Evolutionary conservation across 306 rosid species (phyloP).

Genomic region (Dalbergia oliveri): DNA sequence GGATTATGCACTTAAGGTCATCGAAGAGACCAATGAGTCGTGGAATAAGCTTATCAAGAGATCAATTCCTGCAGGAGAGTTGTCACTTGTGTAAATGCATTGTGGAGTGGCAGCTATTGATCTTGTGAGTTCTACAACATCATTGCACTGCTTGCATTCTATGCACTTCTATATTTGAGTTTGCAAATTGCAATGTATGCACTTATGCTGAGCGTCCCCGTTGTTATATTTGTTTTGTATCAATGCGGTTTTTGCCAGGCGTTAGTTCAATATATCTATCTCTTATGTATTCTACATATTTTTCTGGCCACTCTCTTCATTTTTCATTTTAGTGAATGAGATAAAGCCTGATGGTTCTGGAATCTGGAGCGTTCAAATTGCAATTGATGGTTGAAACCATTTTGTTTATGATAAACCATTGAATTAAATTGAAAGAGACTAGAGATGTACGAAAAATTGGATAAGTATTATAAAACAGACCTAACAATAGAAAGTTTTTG

Average conservation of each 20-base stretch:
- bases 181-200: not conserved
- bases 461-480: not conserved
- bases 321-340: not conserved
- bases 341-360: not conserved
- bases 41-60: conserved; percentile 93
- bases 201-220: conserved; percentile 26
- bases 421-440: not conserved
- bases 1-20: conserved; percentile 85
- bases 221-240: conserved; percentile 20
- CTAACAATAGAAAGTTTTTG: no score
- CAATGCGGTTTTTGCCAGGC: conserved; percentile 20
- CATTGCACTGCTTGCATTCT: conserved; percentile 18
- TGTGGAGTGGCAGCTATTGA: conserved; percentile 17
- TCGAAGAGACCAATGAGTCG: conserved; percentile 81
- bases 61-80: conserved; percentile 82
- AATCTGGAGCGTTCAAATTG: not conserved
- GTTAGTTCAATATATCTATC: conserved; percentile 38
- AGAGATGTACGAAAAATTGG: not conserved
- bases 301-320: not conserved
- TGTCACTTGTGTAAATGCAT: conserved; percentile 70
- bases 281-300: not conserved
- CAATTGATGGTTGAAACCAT: not conserved
- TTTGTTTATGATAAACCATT: not conserved
- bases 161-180: conserved; percentile 35
- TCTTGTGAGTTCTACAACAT: not conserved